phyloP scores from a whole-genome alignment of 202 grass and related monocot species.

The Setaria italica region DNA sequence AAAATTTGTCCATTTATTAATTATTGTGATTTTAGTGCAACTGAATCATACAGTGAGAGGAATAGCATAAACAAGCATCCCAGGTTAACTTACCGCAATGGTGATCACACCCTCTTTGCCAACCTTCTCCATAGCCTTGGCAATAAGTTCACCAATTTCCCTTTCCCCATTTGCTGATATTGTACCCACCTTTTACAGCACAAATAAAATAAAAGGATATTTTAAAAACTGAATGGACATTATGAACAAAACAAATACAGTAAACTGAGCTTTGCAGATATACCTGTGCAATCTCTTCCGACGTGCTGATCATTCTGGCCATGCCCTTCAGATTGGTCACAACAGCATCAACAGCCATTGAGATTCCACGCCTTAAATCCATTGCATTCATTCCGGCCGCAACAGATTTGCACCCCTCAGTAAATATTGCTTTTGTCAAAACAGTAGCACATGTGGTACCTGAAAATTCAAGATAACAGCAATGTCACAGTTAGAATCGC shows the following conservation, averaged over 20 bases:
- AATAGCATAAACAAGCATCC: conserved; percentile 1
- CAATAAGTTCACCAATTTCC: conserved; percentile 97
- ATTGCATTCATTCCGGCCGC: conserved; percentile 95
- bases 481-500: neutral
- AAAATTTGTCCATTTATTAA: neutral
- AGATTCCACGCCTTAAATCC: conserved; percentile 91
- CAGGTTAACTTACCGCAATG: conserved; percentile 73
- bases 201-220: neutral
- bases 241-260: neutral
- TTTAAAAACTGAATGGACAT: neutral
- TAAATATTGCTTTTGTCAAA: conserved; percentile 86
- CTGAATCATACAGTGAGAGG: neutral
- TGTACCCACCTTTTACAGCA: conserved; percentile 79
- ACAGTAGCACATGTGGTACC: conserved; percentile 94
- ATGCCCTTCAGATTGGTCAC: conserved; percentile 80
- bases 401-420: conserved; percentile 89
- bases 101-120: conserved; percentile 99
- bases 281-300: conserved; percentile 92
- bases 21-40: neutral
- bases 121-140: conserved; percentile 99
- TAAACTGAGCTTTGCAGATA: neutral
- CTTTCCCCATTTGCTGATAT: conserved; percentile 99
- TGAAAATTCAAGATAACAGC: conserved; percentile 38
- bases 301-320: conserved; percentile 90
- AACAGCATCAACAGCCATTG: conserved; percentile 93